Base-by-base conservation (phyloP, 169 alveolate genomes). In the Eimeria maxima region DNA sequence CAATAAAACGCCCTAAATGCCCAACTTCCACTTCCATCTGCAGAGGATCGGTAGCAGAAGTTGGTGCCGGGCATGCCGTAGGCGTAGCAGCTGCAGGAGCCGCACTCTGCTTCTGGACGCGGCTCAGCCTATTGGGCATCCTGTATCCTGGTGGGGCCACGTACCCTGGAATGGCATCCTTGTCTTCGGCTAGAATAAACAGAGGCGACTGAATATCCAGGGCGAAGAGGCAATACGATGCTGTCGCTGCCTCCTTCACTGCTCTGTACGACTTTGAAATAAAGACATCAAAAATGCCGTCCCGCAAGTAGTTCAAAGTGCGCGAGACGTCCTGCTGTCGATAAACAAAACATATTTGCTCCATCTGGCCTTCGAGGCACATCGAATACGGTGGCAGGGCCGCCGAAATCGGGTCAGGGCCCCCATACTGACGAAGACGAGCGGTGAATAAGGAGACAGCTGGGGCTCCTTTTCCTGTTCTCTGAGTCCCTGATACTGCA, bases 261-360 rank as follows among this genome's bases (percentile, higher is more conserved):
- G 97, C 98, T 95, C 91, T 97, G 90, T 97, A 97, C 63, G 99
- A 98, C 63, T 96, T 96, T 81, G 98, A 95, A 69, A 98, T 96
- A 90, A 98, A 97, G 38, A 97, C 99, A 87, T 97, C 97, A 93
- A 98, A 95, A 33, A 98, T 98, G 57, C 98, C 99, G 86, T 98
- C 99, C 47, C 97, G 97, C 42, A 98, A 92, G 87, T 98, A 98
- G 42, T 97, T 98, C 96, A 97, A 92, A 90, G 97, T 96, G 89
- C 97, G 90, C 55, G 95, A 91, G 63, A 97, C 95, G 90, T 98
- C 99, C 91, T 97, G 97, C 95, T 97, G 98, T 95, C 96, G 96
- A 89, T 97, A 97, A 71, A 98, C 94, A 67, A 80, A 93, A 73
- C 96, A 93, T 33, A 80, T 53, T 69, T 83, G 93, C 53, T 80